Evolutionary conservation across 345 rosid species (phyloP).

Genomic region (Citrus reticulata): DNA sequence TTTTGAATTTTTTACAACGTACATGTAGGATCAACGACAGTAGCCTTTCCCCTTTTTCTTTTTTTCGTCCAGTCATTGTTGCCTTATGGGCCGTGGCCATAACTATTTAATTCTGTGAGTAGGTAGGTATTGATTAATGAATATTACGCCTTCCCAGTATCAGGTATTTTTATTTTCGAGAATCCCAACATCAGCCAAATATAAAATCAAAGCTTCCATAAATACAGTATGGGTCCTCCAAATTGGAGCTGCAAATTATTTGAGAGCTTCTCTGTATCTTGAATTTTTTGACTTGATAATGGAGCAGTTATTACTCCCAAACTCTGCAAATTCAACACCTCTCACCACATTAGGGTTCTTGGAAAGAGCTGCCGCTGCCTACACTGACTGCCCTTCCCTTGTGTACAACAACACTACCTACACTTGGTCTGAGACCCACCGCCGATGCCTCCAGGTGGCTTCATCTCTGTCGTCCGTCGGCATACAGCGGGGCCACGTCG

Average conservation of each 20-base stretch:
- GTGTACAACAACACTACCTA: constrained; percentile 31
- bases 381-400: constrained; percentile 49
- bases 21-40: too few relatives aligned
- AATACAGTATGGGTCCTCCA: background rate
- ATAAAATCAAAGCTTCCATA: background rate
- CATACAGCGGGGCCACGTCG: constrained; percentile 40
- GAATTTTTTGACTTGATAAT: constrained; percentile 2
- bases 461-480: constrained; percentile 46
- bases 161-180: too few relatives aligned
- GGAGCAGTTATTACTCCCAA: constrained; percentile 22
- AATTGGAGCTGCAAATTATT: background rate
- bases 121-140: too few relatives aligned
- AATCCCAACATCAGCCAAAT: too few relatives aligned
- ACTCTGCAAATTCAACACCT: constrained; percentile 5
- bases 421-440: constrained; percentile 57
- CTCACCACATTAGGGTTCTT: constrained; percentile 20
- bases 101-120: too few relatives aligned
- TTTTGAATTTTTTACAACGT: too few relatives aligned
- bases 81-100: too few relatives aligned
- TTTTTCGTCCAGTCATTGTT: too few relatives aligned
- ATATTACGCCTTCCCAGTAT: too few relatives aligned
- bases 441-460: constrained; percentile 61
- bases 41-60: too few relatives aligned
- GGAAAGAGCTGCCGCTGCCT: constrained; percentile 51
- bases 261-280: background rate